phyloP scores from a whole-genome alignment of 305 asterid genomes.

The Ajuga reptans region DNA sequence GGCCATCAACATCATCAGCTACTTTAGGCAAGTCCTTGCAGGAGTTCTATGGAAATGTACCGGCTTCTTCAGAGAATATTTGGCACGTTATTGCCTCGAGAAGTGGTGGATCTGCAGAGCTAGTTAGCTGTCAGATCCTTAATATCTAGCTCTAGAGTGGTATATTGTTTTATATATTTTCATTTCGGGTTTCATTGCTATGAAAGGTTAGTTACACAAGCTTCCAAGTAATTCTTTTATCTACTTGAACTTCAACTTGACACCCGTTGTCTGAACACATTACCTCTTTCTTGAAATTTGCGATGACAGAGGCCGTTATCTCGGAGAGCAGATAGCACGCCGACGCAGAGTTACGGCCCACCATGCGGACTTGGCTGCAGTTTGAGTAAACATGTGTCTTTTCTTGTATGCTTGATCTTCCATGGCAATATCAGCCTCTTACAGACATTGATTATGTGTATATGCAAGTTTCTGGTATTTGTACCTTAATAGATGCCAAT shows the following conservation, averaged over 20 bases:
- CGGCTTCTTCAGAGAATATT: slow-evolving; percentile 41
- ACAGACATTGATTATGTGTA: neutral
- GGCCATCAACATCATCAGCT: slow-evolving; percentile 33
- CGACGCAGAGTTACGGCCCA: neutral
- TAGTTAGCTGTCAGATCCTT: slow-evolving; percentile 77
- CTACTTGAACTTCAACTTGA: neutral
- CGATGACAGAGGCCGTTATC: neutral
- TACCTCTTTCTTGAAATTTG: slow-evolving; percentile 4
- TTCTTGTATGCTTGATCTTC: slow-evolving; percentile 10
- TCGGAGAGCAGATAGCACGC: neutral
- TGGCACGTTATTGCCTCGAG: slow-evolving; percentile 49
- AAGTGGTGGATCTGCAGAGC: slow-evolving; percentile 52
- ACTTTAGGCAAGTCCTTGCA: slow-evolving; percentile 30
- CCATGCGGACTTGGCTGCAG: neutral
- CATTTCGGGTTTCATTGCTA: neutral
- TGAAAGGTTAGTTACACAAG: neutral
- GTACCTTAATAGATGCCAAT: slow-evolving; percentile 5
- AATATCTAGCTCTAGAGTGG: slow-evolving; percentile 16
- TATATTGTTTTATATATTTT: slow-evolving; percentile 7
- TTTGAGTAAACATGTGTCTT: neutral
- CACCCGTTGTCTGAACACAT: neutral
- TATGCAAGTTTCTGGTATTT: slow-evolving; percentile 5
- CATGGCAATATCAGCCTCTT: neutral
- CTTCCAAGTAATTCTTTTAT: neutral
- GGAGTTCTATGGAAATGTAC: slow-evolving; percentile 32